Percentiles rank a stretch among this genome's conserved stretches.
These are phyloP conservation scores for Blepharisma undulans DNA, from an alignment of 169 alveolate species.

Conservation along the genomic window DNA sequence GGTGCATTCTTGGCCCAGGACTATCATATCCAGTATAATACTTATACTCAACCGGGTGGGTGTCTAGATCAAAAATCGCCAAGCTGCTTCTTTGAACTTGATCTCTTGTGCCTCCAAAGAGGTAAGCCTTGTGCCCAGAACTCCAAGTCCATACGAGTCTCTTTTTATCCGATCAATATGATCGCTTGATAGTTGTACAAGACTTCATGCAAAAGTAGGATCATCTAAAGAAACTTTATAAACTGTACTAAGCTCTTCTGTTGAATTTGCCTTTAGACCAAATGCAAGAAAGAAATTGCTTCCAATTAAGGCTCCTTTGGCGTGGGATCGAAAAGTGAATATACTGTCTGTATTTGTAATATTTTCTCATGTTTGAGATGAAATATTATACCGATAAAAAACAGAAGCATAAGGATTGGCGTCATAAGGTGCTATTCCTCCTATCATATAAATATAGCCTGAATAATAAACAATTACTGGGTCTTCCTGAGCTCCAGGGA, in stretches of 20 bases:
- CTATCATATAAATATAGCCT: neutral
- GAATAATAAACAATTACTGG: neutral
- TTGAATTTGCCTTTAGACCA: neutral
- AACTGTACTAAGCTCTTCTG: neutral
- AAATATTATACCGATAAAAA: neutral
- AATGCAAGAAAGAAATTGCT: neutral
- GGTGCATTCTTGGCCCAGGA: neutral
- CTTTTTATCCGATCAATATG: neutral
- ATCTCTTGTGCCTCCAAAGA: neutral
- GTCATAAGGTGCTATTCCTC: neutral
- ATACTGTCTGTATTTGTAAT: neutral
- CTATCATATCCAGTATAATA: neutral
- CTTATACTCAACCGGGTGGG: neutral
- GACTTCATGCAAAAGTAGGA: neutral
- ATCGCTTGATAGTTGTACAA: neutral
- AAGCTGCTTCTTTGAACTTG: neutral
- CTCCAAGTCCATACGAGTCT: neutral
- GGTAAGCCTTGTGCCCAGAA: neutral
- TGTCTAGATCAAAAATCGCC: neutral
- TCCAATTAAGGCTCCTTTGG: neutral
- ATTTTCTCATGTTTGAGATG: neutral
- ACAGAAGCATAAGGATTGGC: neutral
- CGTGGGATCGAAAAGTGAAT: neutral
- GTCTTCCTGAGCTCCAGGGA: neutral
- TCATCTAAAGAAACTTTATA: neutral